phyloP scores from a whole-genome alignment of 1,284 basidiomycete species.

The Microbotryum violaceum region DNA sequence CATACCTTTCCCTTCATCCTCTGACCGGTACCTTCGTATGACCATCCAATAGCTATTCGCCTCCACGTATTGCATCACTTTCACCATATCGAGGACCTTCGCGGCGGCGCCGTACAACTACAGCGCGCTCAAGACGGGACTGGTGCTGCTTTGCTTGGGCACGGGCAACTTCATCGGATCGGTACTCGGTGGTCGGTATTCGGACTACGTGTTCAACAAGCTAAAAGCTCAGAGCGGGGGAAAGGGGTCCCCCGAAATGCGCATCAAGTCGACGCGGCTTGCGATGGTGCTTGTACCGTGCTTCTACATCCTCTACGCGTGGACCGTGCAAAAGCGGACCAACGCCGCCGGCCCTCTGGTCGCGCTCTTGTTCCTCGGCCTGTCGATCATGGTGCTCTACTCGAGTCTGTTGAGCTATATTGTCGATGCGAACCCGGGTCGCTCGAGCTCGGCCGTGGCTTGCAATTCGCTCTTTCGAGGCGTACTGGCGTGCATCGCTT shows the following conservation, averaged over 20 bases:
- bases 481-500: slow-evolving; percentile 17
- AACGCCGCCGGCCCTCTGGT: slow-evolving; percentile 18
- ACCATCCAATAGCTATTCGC: slow-evolving; percentile 54
- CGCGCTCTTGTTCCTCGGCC: slow-evolving; percentile 31
- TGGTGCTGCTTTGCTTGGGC: slow-evolving; percentile 68
- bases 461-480: slow-evolving; percentile 65
- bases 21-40: slow-evolving; percentile 33
- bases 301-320: slow-evolving; percentile 61
- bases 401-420: slow-evolving; percentile 64
- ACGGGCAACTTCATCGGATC: slow-evolving; percentile 56
- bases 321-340: slow-evolving; percentile 59
- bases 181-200: slow-evolving; percentile 66
- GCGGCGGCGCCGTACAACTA: slow-evolving; percentile 55
- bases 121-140: slow-evolving; percentile 60
- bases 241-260: slow-evolving; percentile 45
- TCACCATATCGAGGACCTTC: slow-evolving; percentile 57
- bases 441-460: slow-evolving; percentile 60
- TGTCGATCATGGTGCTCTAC: slow-evolving; percentile 55
- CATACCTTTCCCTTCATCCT: neutral
- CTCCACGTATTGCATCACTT: slow-evolving; percentile 57
- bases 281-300: slow-evolving; percentile 38
- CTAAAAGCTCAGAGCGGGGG: slow-evolving; percentile 58
- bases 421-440: slow-evolving; percentile 64
- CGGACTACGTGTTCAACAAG: slow-evolving; percentile 55
- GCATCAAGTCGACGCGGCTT: slow-evolving; percentile 26